These are phyloP conservation scores for Lophium mytilinum DNA, from an alignment of 495 filamentous ascomycete species.

Conservation along the genomic window DNA sequence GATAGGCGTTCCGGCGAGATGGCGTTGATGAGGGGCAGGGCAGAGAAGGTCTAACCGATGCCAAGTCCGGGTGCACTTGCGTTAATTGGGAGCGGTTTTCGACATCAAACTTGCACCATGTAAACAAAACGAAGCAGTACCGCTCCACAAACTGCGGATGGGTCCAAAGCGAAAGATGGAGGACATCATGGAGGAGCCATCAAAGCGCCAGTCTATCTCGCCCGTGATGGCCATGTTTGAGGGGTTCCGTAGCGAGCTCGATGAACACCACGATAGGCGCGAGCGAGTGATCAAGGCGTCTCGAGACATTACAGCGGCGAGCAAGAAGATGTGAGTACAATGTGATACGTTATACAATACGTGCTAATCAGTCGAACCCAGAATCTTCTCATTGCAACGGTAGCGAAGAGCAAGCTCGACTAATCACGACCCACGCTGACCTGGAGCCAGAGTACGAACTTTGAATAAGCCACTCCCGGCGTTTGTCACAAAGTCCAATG, in stretches of 20 bases:
- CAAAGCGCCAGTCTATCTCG: slow-evolving; percentile 28
- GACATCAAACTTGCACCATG: too few relatives aligned
- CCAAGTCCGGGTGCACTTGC: too few relatives aligned
- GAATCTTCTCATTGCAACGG: slow-evolving; percentile 91
- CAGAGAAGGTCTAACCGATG: too few relatives aligned
- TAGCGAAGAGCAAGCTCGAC: slow-evolving; percentile 30
- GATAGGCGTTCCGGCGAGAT: too few relatives aligned
- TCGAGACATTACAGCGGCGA: slow-evolving; percentile 82
- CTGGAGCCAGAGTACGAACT: slow-evolving; percentile 48
- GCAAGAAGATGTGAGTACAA: slow-evolving; percentile 83
- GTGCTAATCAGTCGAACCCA: slow-evolving; percentile 30
- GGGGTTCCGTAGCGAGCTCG: slow-evolving; percentile 74
- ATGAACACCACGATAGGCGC: slow-evolving; percentile 88
- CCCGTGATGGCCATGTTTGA: slow-evolving; percentile 72
- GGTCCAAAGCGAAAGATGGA: slow-evolving; percentile 22
- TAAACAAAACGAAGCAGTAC: too few relatives aligned
- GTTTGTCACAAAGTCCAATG: slow-evolving; percentile 55
- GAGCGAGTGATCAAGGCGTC: slow-evolving; percentile 83
- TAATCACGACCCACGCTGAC: background rate
- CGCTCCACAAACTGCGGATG: slow-evolving; percentile 4
- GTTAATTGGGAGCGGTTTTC: too few relatives aligned
- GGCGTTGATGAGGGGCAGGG: too few relatives aligned
- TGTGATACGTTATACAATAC: background rate
- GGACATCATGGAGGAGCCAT: slow-evolving; percentile 19
- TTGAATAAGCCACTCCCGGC: slow-evolving; percentile 55